Percentiles rank a stretch among this genome's conserved stretches.
Evolutionary conservation across 1,139 yeast species (phyloP).

Genomic region (Scheffersomyces stambukii): DNA sequence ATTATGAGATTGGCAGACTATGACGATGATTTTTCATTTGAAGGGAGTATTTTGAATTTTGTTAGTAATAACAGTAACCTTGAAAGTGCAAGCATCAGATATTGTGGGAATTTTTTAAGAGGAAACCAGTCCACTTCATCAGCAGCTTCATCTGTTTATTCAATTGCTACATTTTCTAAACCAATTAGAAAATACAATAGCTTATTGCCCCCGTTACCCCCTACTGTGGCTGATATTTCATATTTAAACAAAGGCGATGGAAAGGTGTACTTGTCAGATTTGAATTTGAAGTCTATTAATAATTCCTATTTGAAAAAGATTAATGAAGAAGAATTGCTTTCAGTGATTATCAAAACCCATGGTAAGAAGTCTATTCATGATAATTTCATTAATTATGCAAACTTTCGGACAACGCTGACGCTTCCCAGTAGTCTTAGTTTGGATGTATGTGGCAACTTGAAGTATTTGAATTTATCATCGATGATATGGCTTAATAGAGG

Average conservation of each 20-base stretch:
- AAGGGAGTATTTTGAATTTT: conserved; percentile 6
- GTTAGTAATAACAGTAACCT: conserved; percentile 4
- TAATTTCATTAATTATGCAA: conserved; percentile 8
- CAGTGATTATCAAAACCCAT: conserved; percentile 23
- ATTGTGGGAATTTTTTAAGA: conserved; percentile 6
- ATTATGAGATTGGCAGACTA: conserved; percentile 14
- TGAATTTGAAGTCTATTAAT: conserved; percentile 37
- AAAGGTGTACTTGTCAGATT: conserved; percentile 37
- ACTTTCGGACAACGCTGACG: too few species aligned
- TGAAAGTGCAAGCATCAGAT: conserved; percentile 1
- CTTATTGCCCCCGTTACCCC: conserved; percentile 35
- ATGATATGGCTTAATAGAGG: conserved; percentile 51
- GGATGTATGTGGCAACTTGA: conserved; percentile 17
- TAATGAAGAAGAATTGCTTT: conserved; percentile 36
- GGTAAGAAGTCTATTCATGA: conserved; percentile 10
- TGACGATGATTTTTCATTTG: conserved; percentile 5
- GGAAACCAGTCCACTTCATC: conserved; percentile 14
- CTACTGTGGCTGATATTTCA: conserved; percentile 21
- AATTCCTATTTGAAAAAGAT: conserved; percentile 26
- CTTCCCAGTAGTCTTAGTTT: conserved; percentile 12
- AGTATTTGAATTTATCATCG: conserved; percentile 37
- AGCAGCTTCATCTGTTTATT: conserved; percentile 29
- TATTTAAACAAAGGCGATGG: conserved; percentile 37
- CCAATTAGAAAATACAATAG: conserved; percentile 32
- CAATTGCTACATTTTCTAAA: conserved; percentile 25